These are phyloP conservation scores for Apiospora kogelbergensis DNA, from an alignment of 2,329 filamentous ascomycete genomes.

Conservation along the genomic window DNA sequence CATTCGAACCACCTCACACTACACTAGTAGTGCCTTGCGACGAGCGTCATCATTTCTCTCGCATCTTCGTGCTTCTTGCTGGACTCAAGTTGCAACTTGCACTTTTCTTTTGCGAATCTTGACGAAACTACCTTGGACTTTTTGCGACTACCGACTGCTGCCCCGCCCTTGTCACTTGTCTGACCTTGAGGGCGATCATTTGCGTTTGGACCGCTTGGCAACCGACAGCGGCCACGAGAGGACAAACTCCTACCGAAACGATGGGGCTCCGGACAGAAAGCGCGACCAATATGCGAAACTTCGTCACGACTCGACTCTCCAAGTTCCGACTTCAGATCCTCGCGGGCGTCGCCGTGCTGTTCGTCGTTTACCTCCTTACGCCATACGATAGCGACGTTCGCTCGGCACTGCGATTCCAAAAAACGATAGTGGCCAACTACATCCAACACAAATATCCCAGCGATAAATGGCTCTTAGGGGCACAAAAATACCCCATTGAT, in stretches of 20 bases:
- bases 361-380: conserved; percentile 28
- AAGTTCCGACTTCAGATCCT: conserved; percentile 29
- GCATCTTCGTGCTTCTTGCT: neutral
- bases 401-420: conserved; percentile 30
- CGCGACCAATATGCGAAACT: conserved; percentile 9
- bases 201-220: neutral
- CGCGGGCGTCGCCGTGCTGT: conserved; percentile 22
- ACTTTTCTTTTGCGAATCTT: neutral
- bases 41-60: neutral
- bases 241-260: neutral
- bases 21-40: neutral
- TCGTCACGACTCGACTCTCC: conserved; percentile 21
- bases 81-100: neutral
- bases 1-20: neutral
- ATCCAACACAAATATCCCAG: conserved; percentile 29
- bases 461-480: conserved; percentile 43
- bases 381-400: conserved; percentile 29
- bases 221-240: neutral
- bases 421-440: conserved; percentile 27
- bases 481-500: conserved; percentile 43
- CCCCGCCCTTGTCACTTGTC: neutral
- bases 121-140: neutral
- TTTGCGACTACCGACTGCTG: neutral
- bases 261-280: conserved; percentile 14
- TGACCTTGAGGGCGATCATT: neutral